A percentile compares a stretch with the other conserved stretches of the same genome.
phyloP scores from a whole-genome alignment of 345 rosid species.

The Corchorus olitorius region DNA sequence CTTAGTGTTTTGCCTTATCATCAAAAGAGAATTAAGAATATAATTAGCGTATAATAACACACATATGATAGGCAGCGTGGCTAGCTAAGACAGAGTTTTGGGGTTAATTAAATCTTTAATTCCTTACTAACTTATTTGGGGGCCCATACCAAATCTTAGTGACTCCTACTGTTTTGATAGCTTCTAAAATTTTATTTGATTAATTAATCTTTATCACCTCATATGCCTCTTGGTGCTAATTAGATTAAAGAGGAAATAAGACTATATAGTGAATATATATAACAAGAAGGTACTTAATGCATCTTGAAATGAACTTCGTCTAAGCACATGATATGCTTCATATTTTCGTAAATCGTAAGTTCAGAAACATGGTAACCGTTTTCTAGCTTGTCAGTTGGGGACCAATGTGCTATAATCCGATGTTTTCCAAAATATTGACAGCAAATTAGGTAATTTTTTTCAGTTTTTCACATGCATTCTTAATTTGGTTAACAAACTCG shows the following conservation, averaged over 20 bases:
- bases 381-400: no score
- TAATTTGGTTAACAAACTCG: slow-evolving; percentile 1
- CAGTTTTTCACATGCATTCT: background rate
- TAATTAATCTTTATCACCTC: background rate
- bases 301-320: no score
- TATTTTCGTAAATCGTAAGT: no score
- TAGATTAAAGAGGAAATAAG: no score
- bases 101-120: background rate
- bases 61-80: background rate
- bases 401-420: no score
- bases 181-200: background rate
- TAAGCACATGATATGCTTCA: no score
- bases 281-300: no score
- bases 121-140: background rate
- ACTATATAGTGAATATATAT: no score
- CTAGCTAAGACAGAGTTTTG: background rate
- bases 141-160: background rate
- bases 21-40: background rate
- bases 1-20: background rate
- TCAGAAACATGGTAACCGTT: background rate
- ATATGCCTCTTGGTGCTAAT: no score
- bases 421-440: background rate
- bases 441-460: background rate
- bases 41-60: background rate
- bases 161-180: background rate